Evolutionary conservation across 208 protist species (phyloP).

Genomic region (Acanthamoeba healyi): DNA sequence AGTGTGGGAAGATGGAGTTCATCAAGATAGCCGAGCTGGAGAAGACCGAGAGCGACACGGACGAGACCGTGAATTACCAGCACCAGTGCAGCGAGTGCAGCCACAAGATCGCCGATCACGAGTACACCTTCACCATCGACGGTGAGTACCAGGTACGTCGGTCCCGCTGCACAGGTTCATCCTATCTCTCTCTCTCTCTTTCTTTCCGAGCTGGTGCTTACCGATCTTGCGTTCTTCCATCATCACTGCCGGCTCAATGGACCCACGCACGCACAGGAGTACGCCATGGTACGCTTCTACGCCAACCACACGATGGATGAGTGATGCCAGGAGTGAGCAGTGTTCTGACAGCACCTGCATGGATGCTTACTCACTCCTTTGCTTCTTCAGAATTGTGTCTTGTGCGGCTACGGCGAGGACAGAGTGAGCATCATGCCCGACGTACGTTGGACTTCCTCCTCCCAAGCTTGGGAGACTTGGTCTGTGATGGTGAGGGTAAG

Average conservation of each 20-base stretch:
- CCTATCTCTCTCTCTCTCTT: too few species aligned
- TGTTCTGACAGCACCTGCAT: neutral
- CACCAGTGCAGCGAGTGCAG: constrained; percentile 64
- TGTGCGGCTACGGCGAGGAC: constrained; percentile 59
- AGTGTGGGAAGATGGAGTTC: constrained; percentile 61
- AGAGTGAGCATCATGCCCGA: constrained; percentile 51
- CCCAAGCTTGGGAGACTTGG: neutral
- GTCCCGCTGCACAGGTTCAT: neutral
- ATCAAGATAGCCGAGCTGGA: constrained; percentile 55
- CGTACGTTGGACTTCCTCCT: neutral
- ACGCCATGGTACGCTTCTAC: neutral
- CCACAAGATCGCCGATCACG: constrained; percentile 66
- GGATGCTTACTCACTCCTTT: neutral
- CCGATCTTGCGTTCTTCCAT: too few species aligned
- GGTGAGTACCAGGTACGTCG: constrained; percentile 19
- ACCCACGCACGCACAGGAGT: neutral
- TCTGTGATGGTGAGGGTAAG: neutral
- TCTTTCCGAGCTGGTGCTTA: too few species aligned
- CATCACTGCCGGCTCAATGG: too few species aligned
- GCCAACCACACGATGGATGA: neutral
- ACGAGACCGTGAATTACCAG: constrained; percentile 54
- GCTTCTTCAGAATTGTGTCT: constrained; percentile 35
- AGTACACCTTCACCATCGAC: constrained; percentile 68
- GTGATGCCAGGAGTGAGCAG: neutral
- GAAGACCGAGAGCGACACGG: constrained; percentile 18